Percentiles rank a stretch among this genome's conserved stretches.
Conservation (phyloP, 352 stramenopile genomes). For the Globisporangium ultimum region DNA sequence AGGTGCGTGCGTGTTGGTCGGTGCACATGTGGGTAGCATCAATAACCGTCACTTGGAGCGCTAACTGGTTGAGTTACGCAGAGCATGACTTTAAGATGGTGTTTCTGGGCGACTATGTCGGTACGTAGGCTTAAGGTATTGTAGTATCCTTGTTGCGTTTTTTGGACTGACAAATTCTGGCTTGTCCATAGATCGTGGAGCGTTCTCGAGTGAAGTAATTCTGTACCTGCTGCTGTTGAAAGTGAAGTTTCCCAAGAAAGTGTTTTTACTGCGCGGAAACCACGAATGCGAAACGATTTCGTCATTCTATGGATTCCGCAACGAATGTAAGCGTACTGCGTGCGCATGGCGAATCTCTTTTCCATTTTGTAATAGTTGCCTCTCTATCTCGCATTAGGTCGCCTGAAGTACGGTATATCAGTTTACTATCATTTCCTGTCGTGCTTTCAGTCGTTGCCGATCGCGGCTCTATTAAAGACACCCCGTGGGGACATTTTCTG, state of each 20-base stretch:
- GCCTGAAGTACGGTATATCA: slow-evolving; percentile 76
- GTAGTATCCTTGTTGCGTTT: background rate
- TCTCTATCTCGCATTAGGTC: slow-evolving; percentile 19
- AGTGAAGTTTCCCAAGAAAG: slow-evolving; percentile 47
- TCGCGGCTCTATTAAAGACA: slow-evolving; percentile 52
- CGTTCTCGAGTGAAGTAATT: slow-evolving; percentile 82
- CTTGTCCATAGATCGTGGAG: slow-evolving; percentile 45
- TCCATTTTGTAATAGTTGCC: background rate
- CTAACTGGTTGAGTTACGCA: slow-evolving; percentile 6
- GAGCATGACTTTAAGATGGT: slow-evolving; percentile 53
- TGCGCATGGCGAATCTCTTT: background rate
- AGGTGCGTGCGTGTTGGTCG: slow-evolving; percentile 18
- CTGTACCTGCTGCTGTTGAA: slow-evolving; percentile 78
- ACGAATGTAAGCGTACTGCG: slow-evolving; percentile 44
- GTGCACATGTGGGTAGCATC: too few species aligned
- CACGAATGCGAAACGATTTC: slow-evolving; percentile 86
- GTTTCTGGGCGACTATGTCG: slow-evolving; percentile 79
- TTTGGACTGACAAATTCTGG: too few species aligned
- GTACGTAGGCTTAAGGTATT: slow-evolving; percentile 16
- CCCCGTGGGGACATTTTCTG: slow-evolving; percentile 54
- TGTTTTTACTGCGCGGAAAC: slow-evolving; percentile 73
- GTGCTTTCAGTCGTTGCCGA: slow-evolving; percentile 71
- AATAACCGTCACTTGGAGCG: background rate
- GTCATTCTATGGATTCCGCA: slow-evolving; percentile 82
- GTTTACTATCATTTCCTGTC: slow-evolving; percentile 80